A percentile compares a stretch with the other conserved stretches of the same genome.
Conservation (phyloP, 1,139 yeast genomes). For the Hansenula lynferdii region DNA sequence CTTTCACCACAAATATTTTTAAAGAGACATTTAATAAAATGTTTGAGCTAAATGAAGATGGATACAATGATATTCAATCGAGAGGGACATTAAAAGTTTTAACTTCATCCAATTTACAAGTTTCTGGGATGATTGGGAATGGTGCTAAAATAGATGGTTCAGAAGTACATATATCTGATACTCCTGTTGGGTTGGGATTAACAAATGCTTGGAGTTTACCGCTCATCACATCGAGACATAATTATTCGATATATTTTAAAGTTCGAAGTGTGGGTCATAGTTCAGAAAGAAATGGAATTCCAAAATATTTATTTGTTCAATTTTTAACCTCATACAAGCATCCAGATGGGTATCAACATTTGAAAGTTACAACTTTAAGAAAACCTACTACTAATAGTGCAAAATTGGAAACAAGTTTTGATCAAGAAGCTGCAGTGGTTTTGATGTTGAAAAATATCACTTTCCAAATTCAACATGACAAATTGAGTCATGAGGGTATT, state of each 20-base stretch:
- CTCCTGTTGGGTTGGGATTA: slow-evolving; percentile 59
- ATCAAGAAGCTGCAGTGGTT: slow-evolving; percentile 66
- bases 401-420: slow-evolving; percentile 35
- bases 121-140: slow-evolving; percentile 60
- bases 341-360: slow-evolving; percentile 49
- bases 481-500: slow-evolving; percentile 22
- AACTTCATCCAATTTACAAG: slow-evolving; percentile 52
- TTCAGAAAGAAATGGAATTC: slow-evolving; percentile 9
- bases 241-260: slow-evolving; percentile 56
- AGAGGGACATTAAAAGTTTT: slow-evolving; percentile 53
- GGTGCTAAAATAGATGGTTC: slow-evolving; percentile 34
- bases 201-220: slow-evolving; percentile 51
- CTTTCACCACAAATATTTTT: slow-evolving; percentile 60
- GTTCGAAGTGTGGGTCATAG: slow-evolving; percentile 43
- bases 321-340: slow-evolving; percentile 60
- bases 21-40: slow-evolving; percentile 55
- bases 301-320: slow-evolving; percentile 35
- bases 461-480: slow-evolving; percentile 42
- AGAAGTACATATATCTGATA: slow-evolving; percentile 48
- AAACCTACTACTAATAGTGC: slow-evolving; percentile 28
- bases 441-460: slow-evolving; percentile 50
- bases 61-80: slow-evolving; percentile 50
- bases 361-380: slow-evolving; percentile 50
- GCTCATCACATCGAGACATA: slow-evolving; percentile 49
- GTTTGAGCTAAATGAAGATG: slow-evolving; percentile 50